Percentiles rank a stretch among this genome's conserved stretches.
phyloP scores from a whole-genome alignment of 345 rosid species.

The Zanthoxylum bungeanum region DNA sequence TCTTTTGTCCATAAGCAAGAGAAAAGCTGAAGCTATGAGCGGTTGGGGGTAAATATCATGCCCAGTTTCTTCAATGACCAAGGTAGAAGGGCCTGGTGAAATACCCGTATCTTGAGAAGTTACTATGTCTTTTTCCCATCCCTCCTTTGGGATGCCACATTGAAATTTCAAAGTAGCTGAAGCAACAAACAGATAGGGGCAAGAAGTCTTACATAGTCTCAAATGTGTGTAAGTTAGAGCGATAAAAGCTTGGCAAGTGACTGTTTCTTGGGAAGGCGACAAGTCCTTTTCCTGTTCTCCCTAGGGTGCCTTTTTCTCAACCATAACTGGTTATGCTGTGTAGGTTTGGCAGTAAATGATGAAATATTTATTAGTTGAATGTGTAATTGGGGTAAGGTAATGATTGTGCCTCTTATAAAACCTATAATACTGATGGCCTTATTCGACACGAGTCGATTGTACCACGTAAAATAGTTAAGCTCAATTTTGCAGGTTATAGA shows the following conservation, averaged over 20 bases:
- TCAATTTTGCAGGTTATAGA: constrained; percentile 72
- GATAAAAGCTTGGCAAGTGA: constrained; percentile 7
- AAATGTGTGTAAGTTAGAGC: not conserved
- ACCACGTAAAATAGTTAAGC: constrained; percentile 41
- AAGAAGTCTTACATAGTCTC: not conserved
- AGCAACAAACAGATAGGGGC: not conserved
- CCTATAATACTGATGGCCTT: constrained; percentile 24
- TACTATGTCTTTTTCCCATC: not conserved
- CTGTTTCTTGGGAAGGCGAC: constrained; percentile 10
- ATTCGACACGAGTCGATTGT: constrained; percentile 27
- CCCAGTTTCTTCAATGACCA: not conserved
- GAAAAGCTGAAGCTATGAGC: not conserved
- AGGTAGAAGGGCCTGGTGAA: constrained; percentile 10
- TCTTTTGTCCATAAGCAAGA: constrained; percentile 2
- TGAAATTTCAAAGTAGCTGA: not conserved
- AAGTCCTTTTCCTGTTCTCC: not conserved
- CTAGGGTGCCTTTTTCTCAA: not conserved
- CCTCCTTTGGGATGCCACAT: not conserved
- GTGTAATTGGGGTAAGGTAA: constrained; percentile 17
- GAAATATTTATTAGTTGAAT: constrained; percentile 9
- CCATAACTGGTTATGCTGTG: not conserved
- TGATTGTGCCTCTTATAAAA: constrained; percentile 16
- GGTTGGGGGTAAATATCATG: not conserved
- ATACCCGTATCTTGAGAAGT: not conserved
- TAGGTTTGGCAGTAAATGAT: constrained; percentile 13